Percentiles rank a stretch among this genome's conserved stretches.
These are phyloP conservation scores for Emmonsia crescens DNA, from an alignment of 2,329 filamentous ascomycete species.

Conservation along the genomic window DNA sequence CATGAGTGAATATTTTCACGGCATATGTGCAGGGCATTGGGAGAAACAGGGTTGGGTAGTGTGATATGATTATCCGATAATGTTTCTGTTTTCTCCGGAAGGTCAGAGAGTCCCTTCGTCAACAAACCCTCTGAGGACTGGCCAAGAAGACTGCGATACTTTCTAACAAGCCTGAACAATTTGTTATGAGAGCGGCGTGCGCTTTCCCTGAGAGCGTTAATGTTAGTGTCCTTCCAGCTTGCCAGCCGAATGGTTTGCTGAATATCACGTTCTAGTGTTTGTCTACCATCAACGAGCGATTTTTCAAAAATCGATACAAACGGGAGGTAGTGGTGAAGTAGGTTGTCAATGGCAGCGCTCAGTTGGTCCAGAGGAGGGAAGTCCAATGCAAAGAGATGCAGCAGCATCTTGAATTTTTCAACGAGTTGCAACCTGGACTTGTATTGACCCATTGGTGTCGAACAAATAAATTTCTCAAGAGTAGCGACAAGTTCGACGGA, in stretches of 20 bases:
- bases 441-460: conserved; percentile 73
- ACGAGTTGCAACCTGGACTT: conserved; percentile 61
- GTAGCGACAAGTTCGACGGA: conserved; percentile 60
- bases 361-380: conserved; percentile 50
- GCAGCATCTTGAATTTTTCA: conserved; percentile 49
- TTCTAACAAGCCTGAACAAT: conserved; percentile 80
- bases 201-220: conserved; percentile 77
- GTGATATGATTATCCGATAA: neutral
- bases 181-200: conserved; percentile 84
- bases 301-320: conserved; percentile 58
- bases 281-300: conserved; percentile 55
- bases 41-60: conserved; percentile 11
- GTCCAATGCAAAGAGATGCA: conserved; percentile 51
- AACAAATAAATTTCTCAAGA: conserved; percentile 67
- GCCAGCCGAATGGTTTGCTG: conserved; percentile 86
- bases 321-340: conserved; percentile 62
- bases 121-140: conserved; percentile 59
- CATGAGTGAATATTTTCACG: conserved; percentile 22
- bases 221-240: conserved; percentile 98
- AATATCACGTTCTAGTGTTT: conserved; percentile 77
- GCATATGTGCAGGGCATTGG: conserved; percentile 25
- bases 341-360: conserved; percentile 58
- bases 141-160: conserved; percentile 70
- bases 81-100: conserved; percentile 23
- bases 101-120: conserved; percentile 22